These are phyloP conservation scores for Colletotrichum lentis DNA, from an alignment of 2,329 filamentous ascomycete genomes.

Conservation along the genomic window DNA sequence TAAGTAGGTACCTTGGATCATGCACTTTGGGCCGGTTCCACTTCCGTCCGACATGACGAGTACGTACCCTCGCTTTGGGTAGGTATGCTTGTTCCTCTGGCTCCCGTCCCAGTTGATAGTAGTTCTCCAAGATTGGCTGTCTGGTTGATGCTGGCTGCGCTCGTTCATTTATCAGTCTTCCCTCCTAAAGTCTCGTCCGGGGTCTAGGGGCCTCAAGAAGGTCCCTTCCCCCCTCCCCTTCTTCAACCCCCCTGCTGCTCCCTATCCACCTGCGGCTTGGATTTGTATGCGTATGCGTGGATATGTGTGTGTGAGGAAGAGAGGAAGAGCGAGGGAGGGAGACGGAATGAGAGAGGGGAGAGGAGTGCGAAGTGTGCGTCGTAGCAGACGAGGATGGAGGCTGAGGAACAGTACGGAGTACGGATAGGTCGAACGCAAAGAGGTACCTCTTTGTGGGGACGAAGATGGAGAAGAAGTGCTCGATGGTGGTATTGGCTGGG, in stretches of 20 bases:
- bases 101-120: slow-evolving; percentile 25
- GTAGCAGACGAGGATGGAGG: slow-evolving; percentile 12
- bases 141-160: slow-evolving; percentile 34
- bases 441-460: neutral
- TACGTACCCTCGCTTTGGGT: slow-evolving; percentile 23
- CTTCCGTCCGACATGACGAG: slow-evolving; percentile 27
- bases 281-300: neutral
- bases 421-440: neutral
- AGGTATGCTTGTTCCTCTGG: slow-evolving; percentile 23
- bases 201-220: slow-evolving; percentile 29
- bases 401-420: neutral
- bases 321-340: neutral
- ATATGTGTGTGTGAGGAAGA: neutral
- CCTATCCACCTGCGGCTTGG: slow-evolving; percentile 21
- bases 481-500: neutral
- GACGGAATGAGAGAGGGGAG: neutral
- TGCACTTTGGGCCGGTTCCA: slow-evolving; percentile 34
- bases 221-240: slow-evolving; percentile 13
- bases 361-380: neutral
- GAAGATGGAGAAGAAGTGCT: neutral
- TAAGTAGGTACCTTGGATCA: slow-evolving; percentile 36
- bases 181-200: slow-evolving; percentile 26
- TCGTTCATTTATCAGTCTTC: slow-evolving; percentile 29
- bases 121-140: slow-evolving; percentile 28
- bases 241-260: slow-evolving; percentile 13